phyloP scores from a whole-genome alignment of 495 filamentous ascomycete species.

The Platismatia glauca region DNA sequence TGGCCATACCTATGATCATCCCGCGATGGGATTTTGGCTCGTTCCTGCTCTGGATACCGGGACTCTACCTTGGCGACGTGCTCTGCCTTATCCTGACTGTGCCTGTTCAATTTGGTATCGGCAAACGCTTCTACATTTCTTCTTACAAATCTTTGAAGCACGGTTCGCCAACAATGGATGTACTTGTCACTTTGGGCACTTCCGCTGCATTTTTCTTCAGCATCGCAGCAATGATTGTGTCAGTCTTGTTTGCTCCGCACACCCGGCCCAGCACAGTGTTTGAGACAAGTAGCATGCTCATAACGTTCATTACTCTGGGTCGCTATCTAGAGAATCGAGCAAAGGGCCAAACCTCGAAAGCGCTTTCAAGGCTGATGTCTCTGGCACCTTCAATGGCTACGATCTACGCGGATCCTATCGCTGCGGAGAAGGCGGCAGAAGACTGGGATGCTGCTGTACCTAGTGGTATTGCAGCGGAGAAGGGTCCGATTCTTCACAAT shows the following conservation, averaged over 20 bases:
- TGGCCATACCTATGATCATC: slow-evolving; percentile 77
- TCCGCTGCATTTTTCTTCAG: slow-evolving; percentile 99
- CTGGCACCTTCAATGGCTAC: slow-evolving; percentile 93
- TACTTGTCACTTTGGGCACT: slow-evolving; percentile 87
- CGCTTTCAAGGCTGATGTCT: slow-evolving; percentile 90
- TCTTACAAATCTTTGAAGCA: slow-evolving; percentile 89
- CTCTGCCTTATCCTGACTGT: slow-evolving; percentile 75
- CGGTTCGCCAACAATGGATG: slow-evolving; percentile 91
- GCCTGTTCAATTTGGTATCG: slow-evolving; percentile 94
- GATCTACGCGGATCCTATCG: slow-evolving; percentile 95
- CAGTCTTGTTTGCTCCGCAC: slow-evolving; percentile 60
- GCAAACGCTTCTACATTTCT: slow-evolving; percentile 81
- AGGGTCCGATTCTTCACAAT: slow-evolving; percentile 30
- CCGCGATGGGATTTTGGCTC: slow-evolving; percentile 64
- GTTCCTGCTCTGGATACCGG: slow-evolving; percentile 52
- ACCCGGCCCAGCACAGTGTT: slow-evolving; percentile 78
- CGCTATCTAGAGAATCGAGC: slow-evolving; percentile 90
- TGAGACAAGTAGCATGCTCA: slow-evolving; percentile 97
- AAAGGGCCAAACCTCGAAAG: slow-evolving; percentile 94
- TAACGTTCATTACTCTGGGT: slow-evolving; percentile 89
- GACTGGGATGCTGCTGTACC: slow-evolving; percentile 48
- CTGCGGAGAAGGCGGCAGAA: slow-evolving; percentile 81
- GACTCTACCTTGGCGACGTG: slow-evolving; percentile 80
- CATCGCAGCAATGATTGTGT: slow-evolving; percentile 76
- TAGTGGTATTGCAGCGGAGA: slow-evolving; percentile 29